Base-by-base conservation (phyloP, 306 rosid species). In the Castanea sativa region DNA sequence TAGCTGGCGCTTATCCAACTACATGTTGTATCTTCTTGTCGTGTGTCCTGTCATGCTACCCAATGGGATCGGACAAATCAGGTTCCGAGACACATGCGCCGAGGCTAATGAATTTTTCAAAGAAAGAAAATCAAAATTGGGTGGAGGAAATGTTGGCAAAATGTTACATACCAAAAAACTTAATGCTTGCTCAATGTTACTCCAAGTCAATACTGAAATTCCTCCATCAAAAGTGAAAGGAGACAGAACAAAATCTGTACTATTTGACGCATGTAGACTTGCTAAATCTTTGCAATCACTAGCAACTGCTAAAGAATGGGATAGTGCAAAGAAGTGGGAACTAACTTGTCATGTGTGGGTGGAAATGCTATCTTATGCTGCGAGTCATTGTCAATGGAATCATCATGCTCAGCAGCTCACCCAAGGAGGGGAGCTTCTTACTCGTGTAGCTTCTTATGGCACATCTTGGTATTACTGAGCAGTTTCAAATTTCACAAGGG, bases 381-480 rank as follows among this genome's bases (percentile, higher is more conserved):
- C 84, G 35, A 35, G 84, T 41, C 73, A 75, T 11, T 81, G 80
- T 32, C 32, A 65, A 30, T 58, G 80, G 67, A 0, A 5, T 58
- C 23, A 69, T 2, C 84, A 81, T 70, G 80, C 80, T 4, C 59
- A 69, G 32, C 77, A 75, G n/a, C 84, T 81, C 7, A 59, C 65
- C 0, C 33, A 29, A 69, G 84, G 77, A 15, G 80, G 76, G 0
- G 80, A 81, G 51, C 33, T 81, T 43, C 73, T 81, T 6, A 81
- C 87, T 5, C 82, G 84, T 80, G 4, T 84, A 82, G 82, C 82
- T 84, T 77, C 61, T 84, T 23, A 84, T 84, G 87, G 82, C 84
- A 5, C 84, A 80, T 68, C 61, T 84, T 12, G 87, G 84, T 18
- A 76, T 84, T 57, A 76, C 84, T 0, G 82, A 80, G 67, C 87